phyloP scores from a whole-genome alignment of 306 rosid genomes.

The Pueraria montana region DNA sequence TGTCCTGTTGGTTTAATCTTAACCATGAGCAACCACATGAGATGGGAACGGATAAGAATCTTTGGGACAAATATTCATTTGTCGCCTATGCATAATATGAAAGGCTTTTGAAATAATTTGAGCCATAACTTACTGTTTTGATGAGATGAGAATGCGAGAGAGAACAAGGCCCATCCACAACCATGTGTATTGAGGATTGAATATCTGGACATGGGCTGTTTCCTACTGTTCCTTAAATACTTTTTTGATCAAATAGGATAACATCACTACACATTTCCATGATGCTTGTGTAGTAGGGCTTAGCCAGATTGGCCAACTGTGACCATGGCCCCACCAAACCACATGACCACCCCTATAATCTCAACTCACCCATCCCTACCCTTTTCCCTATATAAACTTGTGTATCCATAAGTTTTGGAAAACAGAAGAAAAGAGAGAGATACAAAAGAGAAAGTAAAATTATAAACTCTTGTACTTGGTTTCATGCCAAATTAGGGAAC shows the following conservation, averaged over 20 bases:
- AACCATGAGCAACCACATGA: slow-evolving; percentile 40
- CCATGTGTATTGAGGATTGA: slow-evolving; percentile 43
- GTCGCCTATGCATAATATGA: slow-evolving; percentile 36
- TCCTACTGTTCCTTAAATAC: slow-evolving; percentile 63
- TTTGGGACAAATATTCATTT: slow-evolving; percentile 38
- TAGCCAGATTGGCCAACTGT: slow-evolving; percentile 78
- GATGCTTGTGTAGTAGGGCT: slow-evolving; percentile 57
- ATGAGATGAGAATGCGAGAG: slow-evolving; percentile 43
- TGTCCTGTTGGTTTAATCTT: slow-evolving; percentile 37
- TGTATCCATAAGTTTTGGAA: slow-evolving; percentile 39
- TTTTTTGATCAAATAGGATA: slow-evolving; percentile 59
- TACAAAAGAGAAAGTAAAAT: not conserved
- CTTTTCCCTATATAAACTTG: slow-evolving; percentile 56
- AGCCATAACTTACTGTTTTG: slow-evolving; percentile 43
- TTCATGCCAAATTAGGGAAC: slow-evolving; percentile 8
- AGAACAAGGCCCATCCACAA: slow-evolving; percentile 48
- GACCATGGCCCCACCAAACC: slow-evolving; percentile 75
- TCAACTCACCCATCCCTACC: slow-evolving; percentile 41
- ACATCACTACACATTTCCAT: slow-evolving; percentile 62
- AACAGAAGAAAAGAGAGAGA: not conserved
- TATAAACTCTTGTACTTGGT: slow-evolving; percentile 11
- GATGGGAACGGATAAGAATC: slow-evolving; percentile 51
- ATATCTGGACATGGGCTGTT: slow-evolving; percentile 66
- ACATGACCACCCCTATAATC: slow-evolving; percentile 68
- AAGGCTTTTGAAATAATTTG: slow-evolving; percentile 29